phyloP scores from a whole-genome alignment of 192 early-diverging fungal genomes.

The Backusella tarrabulga region DNA sequence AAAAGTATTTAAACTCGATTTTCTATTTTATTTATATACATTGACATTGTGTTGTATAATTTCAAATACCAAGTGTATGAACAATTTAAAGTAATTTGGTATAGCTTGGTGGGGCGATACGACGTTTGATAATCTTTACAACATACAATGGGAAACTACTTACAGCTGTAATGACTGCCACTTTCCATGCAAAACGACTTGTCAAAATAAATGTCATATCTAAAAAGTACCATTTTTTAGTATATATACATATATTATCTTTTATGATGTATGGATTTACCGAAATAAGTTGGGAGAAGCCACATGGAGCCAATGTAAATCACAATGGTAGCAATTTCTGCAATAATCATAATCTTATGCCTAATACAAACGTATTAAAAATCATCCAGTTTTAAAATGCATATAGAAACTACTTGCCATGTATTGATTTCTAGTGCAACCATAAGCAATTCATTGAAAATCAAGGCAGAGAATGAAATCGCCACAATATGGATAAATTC shows the following conservation, averaged over 20 bases:
- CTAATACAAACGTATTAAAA: slow-evolving; percentile 20
- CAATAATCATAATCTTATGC: slow-evolving; percentile 87
- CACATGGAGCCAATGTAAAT: slow-evolving; percentile 91
- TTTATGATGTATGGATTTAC: slow-evolving; percentile 37
- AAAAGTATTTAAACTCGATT: neutral
- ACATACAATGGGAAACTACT: slow-evolving; percentile 87
- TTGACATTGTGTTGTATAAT: too few relatives aligned
- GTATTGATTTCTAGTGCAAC: slow-evolving; percentile 93
- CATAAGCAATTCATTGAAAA: slow-evolving; percentile 96
- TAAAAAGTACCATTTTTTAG: slow-evolving; percentile 18
- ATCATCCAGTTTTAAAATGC: neutral
- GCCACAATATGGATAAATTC: slow-evolving; percentile 95
- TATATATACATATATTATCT: neutral
- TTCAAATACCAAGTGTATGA: too few relatives aligned
- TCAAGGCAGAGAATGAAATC: slow-evolving; percentile 92
- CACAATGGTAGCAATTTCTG: slow-evolving; percentile 76
- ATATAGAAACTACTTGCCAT: slow-evolving; percentile 53
- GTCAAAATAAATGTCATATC: slow-evolving; percentile 88
- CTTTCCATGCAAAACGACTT: slow-evolving; percentile 86
- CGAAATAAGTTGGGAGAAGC: slow-evolving; percentile 90
- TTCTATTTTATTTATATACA: neutral
- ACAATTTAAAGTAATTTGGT: slow-evolving; percentile 64
- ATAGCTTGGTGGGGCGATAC: slow-evolving; percentile 87
- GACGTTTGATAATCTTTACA: slow-evolving; percentile 76
- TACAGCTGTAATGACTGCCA: slow-evolving; percentile 83